Percentiles rank a stretch among this genome's conserved stretches.
Conservation (phyloP, 495 filamentous ascomycete species). For the Neurospora intermedia region DNA sequence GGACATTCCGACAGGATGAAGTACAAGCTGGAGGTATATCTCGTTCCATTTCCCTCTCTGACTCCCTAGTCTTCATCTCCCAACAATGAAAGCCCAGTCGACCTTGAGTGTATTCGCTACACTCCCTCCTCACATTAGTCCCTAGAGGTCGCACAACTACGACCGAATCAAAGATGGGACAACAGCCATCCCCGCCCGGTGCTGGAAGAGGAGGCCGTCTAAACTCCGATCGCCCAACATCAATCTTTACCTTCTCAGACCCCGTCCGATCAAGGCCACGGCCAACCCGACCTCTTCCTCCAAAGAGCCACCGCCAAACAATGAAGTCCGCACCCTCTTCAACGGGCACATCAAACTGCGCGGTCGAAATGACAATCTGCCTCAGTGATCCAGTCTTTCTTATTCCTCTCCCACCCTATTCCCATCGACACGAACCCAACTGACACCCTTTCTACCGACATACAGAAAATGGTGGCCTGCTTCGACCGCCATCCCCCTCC, state of each 20-base stretch:
- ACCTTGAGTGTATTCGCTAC: background rate
- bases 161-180: background rate
- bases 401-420: background rate
- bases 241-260: background rate
- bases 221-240: background rate
- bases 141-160: background rate
- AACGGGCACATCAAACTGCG: constrained; percentile 20
- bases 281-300: background rate
- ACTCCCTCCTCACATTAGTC: background rate
- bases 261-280: background rate
- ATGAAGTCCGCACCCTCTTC: constrained; percentile 5
- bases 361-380: constrained; percentile 25
- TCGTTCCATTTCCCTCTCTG: background rate
- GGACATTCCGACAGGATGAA: background rate
- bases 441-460: background rate
- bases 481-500: constrained; percentile 62
- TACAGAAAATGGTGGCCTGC: constrained; percentile 59
- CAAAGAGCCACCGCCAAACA: background rate
- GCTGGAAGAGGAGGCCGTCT: background rate
- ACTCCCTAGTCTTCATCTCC: background rate
- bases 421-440: background rate
- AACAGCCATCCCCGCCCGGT: background rate
- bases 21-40: background rate
- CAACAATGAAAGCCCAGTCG: background rate
- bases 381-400: constrained; percentile 12